Evolutionary conservation across 345 rosid species (phyloP).

Genomic region (Ailanthus altissimus): DNA sequence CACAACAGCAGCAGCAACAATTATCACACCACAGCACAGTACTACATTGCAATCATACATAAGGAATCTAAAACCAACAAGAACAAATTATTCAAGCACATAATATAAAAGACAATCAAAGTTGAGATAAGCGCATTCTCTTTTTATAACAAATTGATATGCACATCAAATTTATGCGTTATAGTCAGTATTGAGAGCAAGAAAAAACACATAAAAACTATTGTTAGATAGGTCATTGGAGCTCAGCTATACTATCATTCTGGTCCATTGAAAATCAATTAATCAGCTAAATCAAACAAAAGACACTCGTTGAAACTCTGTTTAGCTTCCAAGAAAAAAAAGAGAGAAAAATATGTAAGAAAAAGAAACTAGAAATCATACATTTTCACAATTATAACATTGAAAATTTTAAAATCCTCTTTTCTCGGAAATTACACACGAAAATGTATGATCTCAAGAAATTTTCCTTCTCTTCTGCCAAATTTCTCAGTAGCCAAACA

Average conservation of each 20-base stretch:
- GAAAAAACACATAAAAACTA: not conserved
- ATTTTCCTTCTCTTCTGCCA: not conserved
- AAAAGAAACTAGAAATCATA: not conserved
- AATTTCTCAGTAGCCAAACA: constrained; percentile 25
- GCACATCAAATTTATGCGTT: not conserved
- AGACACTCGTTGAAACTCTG: not conserved
- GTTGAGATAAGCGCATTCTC: not conserved
- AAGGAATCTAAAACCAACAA: not conserved
- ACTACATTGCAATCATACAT: not conserved
- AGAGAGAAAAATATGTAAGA: not conserved
- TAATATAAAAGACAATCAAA: not conserved
- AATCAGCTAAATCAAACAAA: not conserved
- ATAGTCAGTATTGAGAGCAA: not conserved
- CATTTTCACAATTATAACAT: not conserved
- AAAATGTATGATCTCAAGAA: constrained; percentile 11
- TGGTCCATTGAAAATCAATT: not conserved
- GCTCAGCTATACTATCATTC: not conserved
- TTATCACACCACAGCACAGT: not conserved
- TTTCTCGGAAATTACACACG: not conserved
- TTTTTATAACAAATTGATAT: not conserved
- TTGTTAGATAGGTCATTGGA: not conserved
- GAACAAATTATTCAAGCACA: not conserved
- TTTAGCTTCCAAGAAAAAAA: not conserved
- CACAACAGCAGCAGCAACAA: constrained; percentile 1
- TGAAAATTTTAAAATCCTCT: not conserved